Percentiles rank a stretch among this genome's conserved stretches.
These are phyloP conservation scores for Xerocomus potaroensis DNA, from an alignment of 768 basidiomycete species.

Conservation along the genomic window DNA sequence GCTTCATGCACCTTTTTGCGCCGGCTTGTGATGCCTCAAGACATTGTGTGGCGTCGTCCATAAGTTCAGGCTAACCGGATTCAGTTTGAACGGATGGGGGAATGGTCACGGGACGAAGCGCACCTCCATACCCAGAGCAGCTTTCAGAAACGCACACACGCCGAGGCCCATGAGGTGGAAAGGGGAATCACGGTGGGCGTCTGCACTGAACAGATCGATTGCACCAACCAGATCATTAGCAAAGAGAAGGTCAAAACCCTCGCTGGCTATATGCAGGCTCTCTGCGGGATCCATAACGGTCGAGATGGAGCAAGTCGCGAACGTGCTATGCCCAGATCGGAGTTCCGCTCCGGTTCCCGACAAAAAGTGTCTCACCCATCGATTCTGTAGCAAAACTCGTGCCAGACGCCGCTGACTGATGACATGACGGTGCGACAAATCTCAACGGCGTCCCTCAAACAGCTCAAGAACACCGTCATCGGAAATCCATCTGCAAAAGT, in stretches of 20 bases:
- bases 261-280: slow-evolving; percentile 33
- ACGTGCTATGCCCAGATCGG: background rate
- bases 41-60: slow-evolving; percentile 57
- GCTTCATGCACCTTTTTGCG: slow-evolving; percentile 47
- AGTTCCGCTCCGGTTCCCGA: slow-evolving; percentile 10
- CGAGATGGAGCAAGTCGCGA: slow-evolving; percentile 5
- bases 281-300: slow-evolving; percentile 22
- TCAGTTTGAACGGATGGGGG: background rate
- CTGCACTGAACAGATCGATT: slow-evolving; percentile 39
- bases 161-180: slow-evolving; percentile 73
- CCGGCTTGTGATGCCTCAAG: slow-evolving; percentile 59
- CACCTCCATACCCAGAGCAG: slow-evolving; percentile 80
- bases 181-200: slow-evolving; percentile 43
- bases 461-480: slow-evolving; percentile 71
- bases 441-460: slow-evolving; percentile 44
- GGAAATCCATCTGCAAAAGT: slow-evolving; percentile 75
- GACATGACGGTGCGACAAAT: slow-evolving; percentile 31
- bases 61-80: slow-evolving; percentile 44
- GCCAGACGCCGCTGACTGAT: no score
- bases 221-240: slow-evolving; percentile 60
- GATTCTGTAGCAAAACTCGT: no score
- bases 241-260: slow-evolving; percentile 69
- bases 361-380: background rate
- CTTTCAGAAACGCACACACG: slow-evolving; percentile 70
- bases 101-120: background rate